phyloP scores from a whole-genome alignment of 345 rosid species.

The Arabidopsis suecica region DNA sequence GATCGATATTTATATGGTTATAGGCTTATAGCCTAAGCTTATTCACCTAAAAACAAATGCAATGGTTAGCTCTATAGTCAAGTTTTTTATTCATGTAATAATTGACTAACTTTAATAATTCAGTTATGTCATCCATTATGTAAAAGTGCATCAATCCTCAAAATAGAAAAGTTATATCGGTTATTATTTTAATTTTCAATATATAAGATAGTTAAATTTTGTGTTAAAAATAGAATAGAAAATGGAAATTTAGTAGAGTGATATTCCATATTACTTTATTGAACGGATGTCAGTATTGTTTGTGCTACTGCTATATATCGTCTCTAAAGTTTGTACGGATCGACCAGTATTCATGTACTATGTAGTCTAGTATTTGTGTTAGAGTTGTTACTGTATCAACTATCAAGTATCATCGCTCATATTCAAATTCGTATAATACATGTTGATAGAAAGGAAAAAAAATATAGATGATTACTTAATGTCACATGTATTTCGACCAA shows the following conservation, averaged over 20 bases:
- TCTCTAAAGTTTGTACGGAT: neutral
- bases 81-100: constrained; percentile 20
- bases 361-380: neutral
- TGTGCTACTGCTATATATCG: neutral
- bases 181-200: neutral
- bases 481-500: no score
- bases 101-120: constrained; percentile 29
- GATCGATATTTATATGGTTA: neutral
- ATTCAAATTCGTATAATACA: no score
- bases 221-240: neutral
- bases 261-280: neutral
- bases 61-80: constrained; percentile 1
- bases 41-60: neutral
- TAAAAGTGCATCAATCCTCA: constrained; percentile 7
- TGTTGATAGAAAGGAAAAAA: no score
- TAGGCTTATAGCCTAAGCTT: neutral
- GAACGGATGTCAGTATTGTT: neutral
- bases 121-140: constrained; percentile 4
- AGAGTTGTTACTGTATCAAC: no score
- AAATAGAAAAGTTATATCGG: neutral
- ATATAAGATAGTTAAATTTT: neutral
- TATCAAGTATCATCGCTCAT: no score
- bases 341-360: neutral
- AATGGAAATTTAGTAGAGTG: neutral
- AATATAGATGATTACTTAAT: no score